phyloP scores from a whole-genome alignment of 495 filamentous ascomycete species.

The Massariosphaeria phaeospora region DNA sequence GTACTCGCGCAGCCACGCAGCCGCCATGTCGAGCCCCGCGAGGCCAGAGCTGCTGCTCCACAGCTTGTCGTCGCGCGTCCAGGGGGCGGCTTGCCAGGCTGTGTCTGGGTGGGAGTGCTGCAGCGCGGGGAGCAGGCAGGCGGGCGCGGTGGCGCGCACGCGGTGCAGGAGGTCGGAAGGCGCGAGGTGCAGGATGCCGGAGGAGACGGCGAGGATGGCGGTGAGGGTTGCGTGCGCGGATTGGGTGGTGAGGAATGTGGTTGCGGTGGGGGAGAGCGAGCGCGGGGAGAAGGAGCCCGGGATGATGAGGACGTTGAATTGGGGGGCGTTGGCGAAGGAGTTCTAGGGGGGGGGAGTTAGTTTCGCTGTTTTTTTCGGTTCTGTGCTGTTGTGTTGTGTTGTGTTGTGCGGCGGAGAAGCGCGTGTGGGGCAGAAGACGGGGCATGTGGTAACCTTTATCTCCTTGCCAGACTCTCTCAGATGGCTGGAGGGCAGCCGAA shows the following conservation, averaged over 20 bases:
- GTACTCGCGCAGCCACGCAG: slow-evolving; percentile 28
- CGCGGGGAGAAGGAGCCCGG: slow-evolving; percentile 19
- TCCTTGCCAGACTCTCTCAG: slow-evolving; percentile 14
- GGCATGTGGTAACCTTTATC: slow-evolving; percentile 22
- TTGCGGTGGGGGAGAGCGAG: slow-evolving; percentile 6
- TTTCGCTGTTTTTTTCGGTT: neutral
- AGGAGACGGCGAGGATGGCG: slow-evolving; percentile 21
- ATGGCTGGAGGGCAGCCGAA: slow-evolving; percentile 1
- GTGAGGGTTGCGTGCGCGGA: slow-evolving; percentile 1
- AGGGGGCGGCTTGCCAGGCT: slow-evolving; percentile 11
- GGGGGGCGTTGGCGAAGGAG: slow-evolving; percentile 16
- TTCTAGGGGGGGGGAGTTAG: slow-evolving; percentile 7
- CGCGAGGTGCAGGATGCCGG: slow-evolving; percentile 18
- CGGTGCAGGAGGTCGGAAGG: slow-evolving; percentile 17
- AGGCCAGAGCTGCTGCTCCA: slow-evolving; percentile 25
- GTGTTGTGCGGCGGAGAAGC: neutral
- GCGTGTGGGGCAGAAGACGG: neutral
- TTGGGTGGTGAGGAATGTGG: slow-evolving; percentile 13
- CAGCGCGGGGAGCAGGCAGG: slow-evolving; percentile 3
- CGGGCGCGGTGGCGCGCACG: slow-evolving; percentile 10
- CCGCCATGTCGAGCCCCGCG: slow-evolving; percentile 20
- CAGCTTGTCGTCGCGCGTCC: slow-evolving; percentile 17
- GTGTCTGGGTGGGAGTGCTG: slow-evolving; percentile 17
- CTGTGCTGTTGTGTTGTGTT: neutral
- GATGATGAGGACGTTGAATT: slow-evolving; percentile 24